A percentile compares a stretch with the other conserved stretches of the same genome.
phyloP scores from a whole-genome alignment of 352 stramenopile genomes.

The Phytopythium vexans region DNA sequence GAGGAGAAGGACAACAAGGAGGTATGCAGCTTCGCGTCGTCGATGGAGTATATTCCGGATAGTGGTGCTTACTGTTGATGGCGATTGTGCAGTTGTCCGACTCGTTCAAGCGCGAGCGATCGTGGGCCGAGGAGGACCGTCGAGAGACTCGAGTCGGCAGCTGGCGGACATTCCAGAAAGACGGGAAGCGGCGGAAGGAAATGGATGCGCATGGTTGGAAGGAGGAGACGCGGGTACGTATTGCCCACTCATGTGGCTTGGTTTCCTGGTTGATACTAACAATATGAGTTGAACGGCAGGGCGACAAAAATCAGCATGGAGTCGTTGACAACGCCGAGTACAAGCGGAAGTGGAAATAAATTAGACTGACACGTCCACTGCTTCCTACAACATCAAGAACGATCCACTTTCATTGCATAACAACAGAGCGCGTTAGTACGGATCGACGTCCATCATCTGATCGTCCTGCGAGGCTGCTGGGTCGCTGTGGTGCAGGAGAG shows the following conservation, averaged over 20 bases:
- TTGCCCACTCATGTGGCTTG: not conserved
- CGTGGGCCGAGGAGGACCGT: conserved; percentile 74
- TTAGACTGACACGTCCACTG: conserved; percentile 11
- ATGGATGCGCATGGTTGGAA: conserved; percentile 55
- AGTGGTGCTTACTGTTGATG: not conserved
- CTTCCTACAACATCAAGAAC: conserved; percentile 4
- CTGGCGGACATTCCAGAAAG: conserved; percentile 79
- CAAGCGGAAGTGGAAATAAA: conserved; percentile 82
- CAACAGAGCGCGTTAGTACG: conserved; percentile 15
- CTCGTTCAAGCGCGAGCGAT: conserved; percentile 71
- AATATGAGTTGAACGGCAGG: conserved; percentile 8
- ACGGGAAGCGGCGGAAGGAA: conserved; percentile 63
- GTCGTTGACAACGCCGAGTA: conserved; percentile 67
- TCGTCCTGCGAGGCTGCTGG: conserved; percentile 27
- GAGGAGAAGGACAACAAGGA: conserved; percentile 74
- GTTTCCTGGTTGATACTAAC: not conserved
- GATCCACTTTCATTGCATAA: not conserved
- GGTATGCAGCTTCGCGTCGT: conserved; percentile 19
- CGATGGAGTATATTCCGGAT: not conserved
- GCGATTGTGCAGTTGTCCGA: conserved; percentile 19
- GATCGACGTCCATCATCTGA: conserved; percentile 63
- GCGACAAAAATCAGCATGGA: conserved; percentile 50
- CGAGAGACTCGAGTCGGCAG: conserved; percentile 77
- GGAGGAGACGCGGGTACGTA: conserved; percentile 57
- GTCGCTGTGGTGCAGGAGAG: not conserved